These are phyloP conservation scores for Candida smagusa DNA, from an alignment of 1,139 yeast species.

Conservation along the genomic window DNA sequence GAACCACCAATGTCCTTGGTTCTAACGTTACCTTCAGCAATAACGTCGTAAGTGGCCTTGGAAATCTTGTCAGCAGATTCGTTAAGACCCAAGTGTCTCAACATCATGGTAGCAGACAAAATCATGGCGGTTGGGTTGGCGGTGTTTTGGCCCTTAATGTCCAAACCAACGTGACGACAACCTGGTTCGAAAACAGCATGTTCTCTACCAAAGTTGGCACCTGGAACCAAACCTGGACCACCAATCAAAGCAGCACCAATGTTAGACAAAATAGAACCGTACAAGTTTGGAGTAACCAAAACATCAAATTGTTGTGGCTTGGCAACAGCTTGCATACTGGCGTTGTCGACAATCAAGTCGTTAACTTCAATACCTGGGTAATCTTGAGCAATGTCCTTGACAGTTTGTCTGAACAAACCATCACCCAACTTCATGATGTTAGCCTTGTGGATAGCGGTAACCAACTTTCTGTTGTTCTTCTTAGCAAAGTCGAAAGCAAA, in stretches of 20 bases:
- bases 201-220: slow-evolving; percentile 97
- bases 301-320: slow-evolving; percentile 98
- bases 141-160: slow-evolving; percentile 87
- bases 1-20: slow-evolving; percentile 89
- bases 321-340: slow-evolving; percentile 99
- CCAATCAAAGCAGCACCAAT: slow-evolving; percentile 98
- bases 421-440: slow-evolving; percentile 99
- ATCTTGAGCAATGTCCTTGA: slow-evolving; percentile 84
- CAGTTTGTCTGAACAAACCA: slow-evolving; percentile 94
- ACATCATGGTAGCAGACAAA: slow-evolving; percentile 82
- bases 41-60: slow-evolving; percentile 82
- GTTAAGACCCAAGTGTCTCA: slow-evolving; percentile 91
- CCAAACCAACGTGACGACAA: slow-evolving; percentile 98
- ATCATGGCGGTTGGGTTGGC: slow-evolving; percentile 99
- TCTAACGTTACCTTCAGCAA: slow-evolving; percentile 78
- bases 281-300: slow-evolving; percentile 94
- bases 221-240: slow-evolving; percentile 98
- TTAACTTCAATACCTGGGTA: slow-evolving; percentile 82
- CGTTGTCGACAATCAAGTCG: slow-evolving; percentile 97
- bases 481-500: slow-evolving; percentile 95
- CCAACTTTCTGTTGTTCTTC: slow-evolving; percentile 87
- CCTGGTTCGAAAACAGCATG: slow-evolving; percentile 99
- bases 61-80: slow-evolving; percentile 82
- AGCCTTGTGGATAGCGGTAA: slow-evolving; percentile 98
- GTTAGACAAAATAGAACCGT: slow-evolving; percentile 96